Evolutionary conservation across 306 rosid species (phyloP).

Genomic region (Acacia confusa): DNA sequence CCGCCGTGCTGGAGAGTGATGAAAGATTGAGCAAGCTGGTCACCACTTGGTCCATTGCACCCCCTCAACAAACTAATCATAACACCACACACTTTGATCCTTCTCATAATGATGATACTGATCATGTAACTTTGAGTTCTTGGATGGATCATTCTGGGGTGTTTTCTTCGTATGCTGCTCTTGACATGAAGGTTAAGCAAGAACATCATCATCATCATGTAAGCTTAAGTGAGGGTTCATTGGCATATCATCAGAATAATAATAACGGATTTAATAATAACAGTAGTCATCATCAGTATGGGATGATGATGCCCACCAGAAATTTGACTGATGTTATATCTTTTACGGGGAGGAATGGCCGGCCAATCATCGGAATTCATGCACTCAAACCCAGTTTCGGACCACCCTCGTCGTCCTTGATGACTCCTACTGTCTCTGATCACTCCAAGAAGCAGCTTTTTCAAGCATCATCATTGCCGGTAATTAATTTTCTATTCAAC

Average conservation of each 20-base stretch:
- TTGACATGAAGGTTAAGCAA: slow-evolving; percentile 42
- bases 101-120: neutral
- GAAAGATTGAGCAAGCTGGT: slow-evolving; percentile 69
- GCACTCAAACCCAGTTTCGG: slow-evolving; percentile 45
- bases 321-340: slow-evolving; percentile 71
- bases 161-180: slow-evolving; percentile 30
- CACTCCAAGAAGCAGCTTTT: slow-evolving; percentile 57
- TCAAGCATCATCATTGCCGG: slow-evolving; percentile 55
- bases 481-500: slow-evolving; percentile 18
- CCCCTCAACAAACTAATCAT: slow-evolving; percentile 43
- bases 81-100: slow-evolving; percentile 41
- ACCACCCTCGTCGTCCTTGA: slow-evolving; percentile 29
- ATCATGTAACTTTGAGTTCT: slow-evolving; percentile 33
- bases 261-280: slow-evolving; percentile 37
- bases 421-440: slow-evolving; percentile 32
- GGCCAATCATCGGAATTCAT: slow-evolving; percentile 55
- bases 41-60: slow-evolving; percentile 87
- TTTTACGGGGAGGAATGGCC: slow-evolving; percentile 50
- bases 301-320: slow-evolving; percentile 45
- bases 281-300: slow-evolving; percentile 34
- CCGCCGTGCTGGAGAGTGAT: slow-evolving; percentile 45
- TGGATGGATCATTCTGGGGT: slow-evolving; percentile 39
- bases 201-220: slow-evolving; percentile 35
- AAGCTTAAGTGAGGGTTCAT: slow-evolving; percentile 30
- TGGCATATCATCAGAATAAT: slow-evolving; percentile 41